Evolutionary conservation across 2,329 filamentous ascomycete genomes (phyloP), one percentile per base, ranked within the genome.

Genomic region (Exophiala dermatitidis): DNA sequence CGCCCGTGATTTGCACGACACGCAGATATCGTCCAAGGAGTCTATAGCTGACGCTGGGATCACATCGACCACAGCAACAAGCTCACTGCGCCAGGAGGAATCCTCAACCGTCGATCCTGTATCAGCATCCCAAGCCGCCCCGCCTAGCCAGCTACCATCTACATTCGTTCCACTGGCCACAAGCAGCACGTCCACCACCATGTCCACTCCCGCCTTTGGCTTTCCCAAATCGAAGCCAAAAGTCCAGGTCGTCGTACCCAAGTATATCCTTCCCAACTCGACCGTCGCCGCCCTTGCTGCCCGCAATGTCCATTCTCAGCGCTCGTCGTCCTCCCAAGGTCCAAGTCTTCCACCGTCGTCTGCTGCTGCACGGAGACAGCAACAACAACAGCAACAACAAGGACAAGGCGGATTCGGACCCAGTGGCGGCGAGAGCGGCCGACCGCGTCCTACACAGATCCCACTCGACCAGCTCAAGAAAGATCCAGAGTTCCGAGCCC

Each of bases 381-480:
- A 31, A 38, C 43, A 9, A 32, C 19, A 19, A 19, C 19, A 19
- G 19, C 19, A 19, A 19, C 19, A 19, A 19, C 19, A 19, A 19
- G 19, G 19, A 19, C 19, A 19, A 19, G 19, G 19, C 19, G 43
- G 6, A 32, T 9, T 32, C 30, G 31, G 5, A 19, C 3, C 5
- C 36, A 19, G 26, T 28, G 36, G 38, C 19, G 32, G 9, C 28
- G 30, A 19, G 12, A 30, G 9, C 4, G 41, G 30, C 4, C 1
- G 31, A 28, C 52, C 52, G 7, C 53, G 53, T 45, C 53, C 60
- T 7, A 52, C 53, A 2, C 51, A 60, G 37, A 44, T 60, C 43
- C 43, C 58, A 8, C 49, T 50, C 37, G 46, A 47, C 4, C 49
- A 60, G 34, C 54, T 62, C 33, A 53, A 53, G 40, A 56, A 53